Percentiles rank a stretch among this genome's conserved stretches.
Conservation (phyloP, 2,329 filamentous ascomycete genomes). For the Akanthomyces dipterigenus region DNA sequence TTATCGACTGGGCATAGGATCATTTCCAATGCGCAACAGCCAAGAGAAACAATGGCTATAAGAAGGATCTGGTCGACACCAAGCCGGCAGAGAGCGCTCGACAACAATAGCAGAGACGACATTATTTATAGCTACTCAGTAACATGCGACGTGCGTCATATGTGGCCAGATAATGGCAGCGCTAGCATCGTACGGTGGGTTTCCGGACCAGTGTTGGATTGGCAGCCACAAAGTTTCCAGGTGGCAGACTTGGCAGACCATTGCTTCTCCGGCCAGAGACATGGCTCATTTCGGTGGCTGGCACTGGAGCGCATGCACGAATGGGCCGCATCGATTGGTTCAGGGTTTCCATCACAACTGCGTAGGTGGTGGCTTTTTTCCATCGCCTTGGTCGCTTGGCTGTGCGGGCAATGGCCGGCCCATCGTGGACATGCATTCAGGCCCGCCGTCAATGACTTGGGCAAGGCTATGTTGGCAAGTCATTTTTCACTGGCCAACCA, state of each 20-base stretch:
- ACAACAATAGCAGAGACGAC: not conserved
- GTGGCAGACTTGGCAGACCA: not conserved
- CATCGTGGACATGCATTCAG: not conserved
- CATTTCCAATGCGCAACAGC: not conserved
- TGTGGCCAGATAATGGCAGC: not conserved
- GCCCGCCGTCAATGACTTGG: not conserved
- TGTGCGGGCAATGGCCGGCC: not conserved
- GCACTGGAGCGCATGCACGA: slow-evolving; percentile 7
- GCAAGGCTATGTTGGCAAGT: not conserved
- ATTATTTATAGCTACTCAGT: not conserved
- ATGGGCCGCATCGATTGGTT: slow-evolving; percentile 7
- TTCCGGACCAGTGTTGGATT: not conserved
- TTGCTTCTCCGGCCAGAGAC: not conserved
- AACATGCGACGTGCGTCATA: slow-evolving; percentile 1
- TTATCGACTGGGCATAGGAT: not conserved
- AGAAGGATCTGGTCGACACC: not conserved
- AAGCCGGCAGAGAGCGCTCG: not conserved
- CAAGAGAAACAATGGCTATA: not conserved
- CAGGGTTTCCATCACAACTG: not conserved
- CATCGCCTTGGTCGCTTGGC: not conserved
- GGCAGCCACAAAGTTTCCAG: not conserved
- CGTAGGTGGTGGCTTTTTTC: slow-evolving; percentile 4
- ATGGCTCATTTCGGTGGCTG: not conserved
- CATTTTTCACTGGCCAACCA: not conserved
- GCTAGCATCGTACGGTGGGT: slow-evolving; percentile 3